Evolutionary conservation across 106 monocot species (phyloP), one percentile per base, ranked within the genome.

Genomic region (Dioscorea dumetorum): DNA sequence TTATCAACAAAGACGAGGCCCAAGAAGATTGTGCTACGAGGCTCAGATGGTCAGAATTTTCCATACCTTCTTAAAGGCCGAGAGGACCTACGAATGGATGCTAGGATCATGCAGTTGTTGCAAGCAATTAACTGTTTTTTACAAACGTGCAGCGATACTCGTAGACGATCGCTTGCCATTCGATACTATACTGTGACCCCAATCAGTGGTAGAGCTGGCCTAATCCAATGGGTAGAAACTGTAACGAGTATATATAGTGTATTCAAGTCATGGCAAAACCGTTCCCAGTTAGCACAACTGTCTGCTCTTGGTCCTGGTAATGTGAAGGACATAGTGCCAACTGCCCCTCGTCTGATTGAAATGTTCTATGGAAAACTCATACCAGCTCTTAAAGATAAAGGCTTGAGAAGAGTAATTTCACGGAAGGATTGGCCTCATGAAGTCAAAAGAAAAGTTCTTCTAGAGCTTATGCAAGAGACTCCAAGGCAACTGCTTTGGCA

Each of bases 321-420:
- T 74, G 33, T 77, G 60, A 72, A 74, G 57, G 82, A 50, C 17
- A 17, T 70, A 33, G 76, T 76, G 7, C 77, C 83, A 67, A 77
- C 78, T 74, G 78, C 93, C 77, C 92, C 90, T n/a, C 84, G 93
- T n/a, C 99, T 93, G 5, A 85, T 82, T 79, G 99, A 99, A 69
- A 99, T 99, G 99, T 99, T 93, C 71, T 99, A 99, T 85, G 99
- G 99, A 62, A 99, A 99, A 85, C 90, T 99, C 51, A 86, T 99
- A 73, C 99, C 99, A 22, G 99, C 97, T 51, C 85, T 99, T 61
- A 99, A 99, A 77, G 93, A 99, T 53, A 99, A 93, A 78, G 99
- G 99, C 24, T 87, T 99, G 72, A 82, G 84, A 76, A 99, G 81
- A 74, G 90, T 87, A 52, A 87, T 99, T 56, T 99, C 99, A 59